These are phyloP conservation scores for Anisodus acutangulus DNA, from an alignment of 257 asterid species.

Conservation along the genomic window DNA sequence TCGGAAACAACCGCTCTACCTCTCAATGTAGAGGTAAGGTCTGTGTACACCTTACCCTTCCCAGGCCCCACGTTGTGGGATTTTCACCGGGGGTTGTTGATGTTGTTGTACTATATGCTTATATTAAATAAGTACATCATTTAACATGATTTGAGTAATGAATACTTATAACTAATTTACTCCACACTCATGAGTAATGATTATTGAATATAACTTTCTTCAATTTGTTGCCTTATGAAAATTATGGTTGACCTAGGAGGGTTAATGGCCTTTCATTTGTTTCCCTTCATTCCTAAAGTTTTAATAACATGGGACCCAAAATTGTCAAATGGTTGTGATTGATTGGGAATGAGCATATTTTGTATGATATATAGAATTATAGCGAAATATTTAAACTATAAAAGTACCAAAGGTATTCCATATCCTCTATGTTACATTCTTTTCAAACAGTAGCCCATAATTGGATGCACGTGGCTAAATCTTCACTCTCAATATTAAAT, in stretches of 20 bases:
- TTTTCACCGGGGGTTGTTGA: no score
- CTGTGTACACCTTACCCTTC: no score
- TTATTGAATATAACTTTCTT: background rate
- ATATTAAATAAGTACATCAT: no score
- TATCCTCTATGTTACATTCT: slow-evolving; percentile 38
- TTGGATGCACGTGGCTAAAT: slow-evolving; percentile 33
- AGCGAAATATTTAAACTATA: background rate
- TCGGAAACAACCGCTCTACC: no score
- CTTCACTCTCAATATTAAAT: background rate
- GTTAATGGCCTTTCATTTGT: background rate
- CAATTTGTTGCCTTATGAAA: background rate
- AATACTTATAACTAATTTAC: no score
- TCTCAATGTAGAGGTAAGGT: no score
- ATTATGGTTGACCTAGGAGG: background rate
- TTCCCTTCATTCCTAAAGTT: background rate
- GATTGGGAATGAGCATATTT: slow-evolving; percentile 33
- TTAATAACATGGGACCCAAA: slow-evolving; percentile 31
- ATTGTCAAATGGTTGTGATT: slow-evolving; percentile 26
- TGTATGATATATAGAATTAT: slow-evolving; percentile 9
- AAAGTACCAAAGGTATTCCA: slow-evolving; percentile 19
- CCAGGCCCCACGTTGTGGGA: no score
- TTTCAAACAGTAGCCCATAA: slow-evolving; percentile 39
- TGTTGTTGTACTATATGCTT: no score
- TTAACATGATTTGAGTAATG: no score
- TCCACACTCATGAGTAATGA: no score